Evolutionary conservation across 495 filamentous ascomycete genomes (phyloP).

Genomic region (Podospora australis): DNA sequence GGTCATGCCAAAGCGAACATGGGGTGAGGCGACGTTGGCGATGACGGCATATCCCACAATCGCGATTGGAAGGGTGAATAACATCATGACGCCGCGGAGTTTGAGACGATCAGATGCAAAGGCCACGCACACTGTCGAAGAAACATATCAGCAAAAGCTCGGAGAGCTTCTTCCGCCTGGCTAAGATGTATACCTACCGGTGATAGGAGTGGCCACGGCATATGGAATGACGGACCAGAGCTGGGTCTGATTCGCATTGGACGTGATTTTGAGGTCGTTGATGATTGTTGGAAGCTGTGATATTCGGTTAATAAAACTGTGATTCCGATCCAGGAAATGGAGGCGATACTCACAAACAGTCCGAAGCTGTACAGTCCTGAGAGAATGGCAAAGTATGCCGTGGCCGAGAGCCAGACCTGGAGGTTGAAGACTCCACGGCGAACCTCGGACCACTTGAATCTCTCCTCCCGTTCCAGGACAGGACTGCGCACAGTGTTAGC

Average conservation of each 20-base stretch:
- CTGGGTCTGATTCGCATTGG: conserved; percentile 55
- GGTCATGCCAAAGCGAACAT: conserved; percentile 67
- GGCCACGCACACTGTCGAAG: conserved; percentile 30
- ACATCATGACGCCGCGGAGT: conserved; percentile 35
- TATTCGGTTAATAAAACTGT: conserved; percentile 29
- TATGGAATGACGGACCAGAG: conserved; percentile 64
- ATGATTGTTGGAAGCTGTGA: conserved; percentile 65
- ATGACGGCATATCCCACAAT: conserved; percentile 53
- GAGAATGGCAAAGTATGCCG: conserved; percentile 39
- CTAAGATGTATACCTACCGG: conserved; percentile 31
- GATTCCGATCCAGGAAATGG: neutral
- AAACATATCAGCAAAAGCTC: too few species aligned
- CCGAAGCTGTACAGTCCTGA: conserved; percentile 45
- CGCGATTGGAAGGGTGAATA: conserved; percentile 37
- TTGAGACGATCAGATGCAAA: conserved; percentile 42
- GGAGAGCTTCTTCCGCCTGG: conserved; percentile 2
- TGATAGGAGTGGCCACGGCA: conserved; percentile 53
- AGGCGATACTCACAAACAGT: conserved; percentile 39
- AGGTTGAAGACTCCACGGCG: conserved; percentile 52
- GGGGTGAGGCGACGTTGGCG: conserved; percentile 36
- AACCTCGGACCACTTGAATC: conserved; percentile 61
- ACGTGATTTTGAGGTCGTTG: conserved; percentile 51
- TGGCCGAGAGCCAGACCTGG: conserved; percentile 48
- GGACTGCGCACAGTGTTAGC: conserved; percentile 21
- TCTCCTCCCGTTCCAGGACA: conserved; percentile 35